These are phyloP conservation scores for Boeremia lycopersici DNA, from an alignment of 2,329 filamentous ascomycete species.

Conservation along the genomic window DNA sequence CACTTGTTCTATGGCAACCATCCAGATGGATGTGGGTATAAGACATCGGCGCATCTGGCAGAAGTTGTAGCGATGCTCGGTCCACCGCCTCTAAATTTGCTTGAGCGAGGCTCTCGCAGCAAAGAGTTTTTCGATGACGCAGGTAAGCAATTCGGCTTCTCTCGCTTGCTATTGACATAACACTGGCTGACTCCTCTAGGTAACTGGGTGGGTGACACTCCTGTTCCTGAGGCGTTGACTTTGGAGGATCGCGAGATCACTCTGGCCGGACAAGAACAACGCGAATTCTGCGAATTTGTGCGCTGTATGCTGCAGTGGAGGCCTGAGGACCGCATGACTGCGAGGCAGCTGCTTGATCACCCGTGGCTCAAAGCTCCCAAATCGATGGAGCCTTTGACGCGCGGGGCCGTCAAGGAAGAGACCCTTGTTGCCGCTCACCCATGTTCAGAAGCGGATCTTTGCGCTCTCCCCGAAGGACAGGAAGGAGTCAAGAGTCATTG, in stretches of 20 bases:
- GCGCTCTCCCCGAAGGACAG: conserved; percentile 4
- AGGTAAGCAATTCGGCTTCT: conserved; percentile 10
- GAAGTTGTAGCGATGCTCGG: conserved; percentile 33
- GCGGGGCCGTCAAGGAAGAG: no score
- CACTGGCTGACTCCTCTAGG: conserved; percentile 10
- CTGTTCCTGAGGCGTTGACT: conserved; percentile 12
- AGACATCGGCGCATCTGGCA: conserved; percentile 35
- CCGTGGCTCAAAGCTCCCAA: conserved; percentile 21
- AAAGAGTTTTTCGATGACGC: conserved; percentile 23
- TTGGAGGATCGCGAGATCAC: conserved; percentile 24
- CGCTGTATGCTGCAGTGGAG: conserved; percentile 46
- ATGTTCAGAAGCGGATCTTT: not conserved
- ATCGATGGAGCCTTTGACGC: no score
- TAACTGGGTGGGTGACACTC: conserved; percentile 24
- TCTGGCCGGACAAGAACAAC: conserved; percentile 32
- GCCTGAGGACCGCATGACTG: conserved; percentile 38
- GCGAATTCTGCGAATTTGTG: conserved; percentile 40
- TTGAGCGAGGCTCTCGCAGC: conserved; percentile 13
- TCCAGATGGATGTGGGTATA: conserved; percentile 30
- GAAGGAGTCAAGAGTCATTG: not conserved
- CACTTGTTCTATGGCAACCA: conserved; percentile 36
- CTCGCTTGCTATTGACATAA: not conserved
- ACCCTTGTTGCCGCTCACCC: no score
- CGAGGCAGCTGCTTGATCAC: conserved; percentile 22
- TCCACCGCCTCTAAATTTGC: conserved; percentile 24